These are phyloP conservation scores for Curvularia spicifera DNA, from an alignment of 2,329 filamentous ascomycete species.

Conservation along the genomic window DNA sequence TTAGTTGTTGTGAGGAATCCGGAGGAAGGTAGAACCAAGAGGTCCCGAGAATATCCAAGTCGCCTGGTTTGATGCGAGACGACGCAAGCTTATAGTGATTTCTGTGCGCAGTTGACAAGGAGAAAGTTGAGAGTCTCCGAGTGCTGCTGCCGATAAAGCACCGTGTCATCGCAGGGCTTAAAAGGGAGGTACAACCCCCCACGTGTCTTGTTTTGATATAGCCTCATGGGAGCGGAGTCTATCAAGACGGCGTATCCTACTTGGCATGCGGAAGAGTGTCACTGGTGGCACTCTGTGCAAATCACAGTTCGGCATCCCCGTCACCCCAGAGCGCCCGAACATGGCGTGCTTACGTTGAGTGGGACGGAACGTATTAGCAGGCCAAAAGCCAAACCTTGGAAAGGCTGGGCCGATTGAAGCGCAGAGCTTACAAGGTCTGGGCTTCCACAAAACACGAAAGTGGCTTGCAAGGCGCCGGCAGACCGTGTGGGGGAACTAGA, in stretches of 20 bases:
- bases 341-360: conserved; percentile 31
- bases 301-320: conserved; percentile 23
- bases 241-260: conserved; percentile 22
- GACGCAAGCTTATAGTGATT: conserved; percentile 12
- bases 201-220: conserved; percentile 24
- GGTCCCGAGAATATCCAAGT: conserved; percentile 2
- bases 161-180: conserved; percentile 29
- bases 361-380: conserved; percentile 22
- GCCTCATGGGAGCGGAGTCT: conserved; percentile 20
- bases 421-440: conserved; percentile 42
- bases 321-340: conserved; percentile 22
- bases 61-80: conserved; percentile 3
- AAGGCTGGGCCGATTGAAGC: conserved; percentile 28
- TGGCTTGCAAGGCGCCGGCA: conserved; percentile 17
- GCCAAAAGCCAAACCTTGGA: conserved; percentile 28
- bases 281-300: conserved; percentile 24
- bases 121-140: conserved; percentile 15
- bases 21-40: conserved; percentile 4
- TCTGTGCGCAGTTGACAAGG: conserved; percentile 5
- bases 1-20: not conserved
- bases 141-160: conserved; percentile 16
- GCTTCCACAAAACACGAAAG: conserved; percentile 25
- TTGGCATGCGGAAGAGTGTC: conserved; percentile 30
- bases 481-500: conserved; percentile 5
- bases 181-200: conserved; percentile 25